Conservation (phyloP, 768 basidiomycete species). For the Nevesoporus exiguus region DNA sequence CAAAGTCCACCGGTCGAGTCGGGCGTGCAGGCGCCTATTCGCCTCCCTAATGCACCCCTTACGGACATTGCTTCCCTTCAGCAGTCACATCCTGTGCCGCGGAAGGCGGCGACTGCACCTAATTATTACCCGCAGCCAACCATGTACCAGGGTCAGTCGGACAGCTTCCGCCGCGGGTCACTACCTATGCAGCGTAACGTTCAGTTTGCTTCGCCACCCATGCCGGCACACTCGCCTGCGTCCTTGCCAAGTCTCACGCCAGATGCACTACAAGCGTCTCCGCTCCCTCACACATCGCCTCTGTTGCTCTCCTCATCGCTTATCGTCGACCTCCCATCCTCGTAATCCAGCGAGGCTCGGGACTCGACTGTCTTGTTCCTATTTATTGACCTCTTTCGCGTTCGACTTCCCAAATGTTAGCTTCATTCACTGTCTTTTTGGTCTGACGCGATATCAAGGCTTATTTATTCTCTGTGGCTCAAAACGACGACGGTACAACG, state of each 20-base stretch:
- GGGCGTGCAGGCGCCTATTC: conserved; percentile 47
- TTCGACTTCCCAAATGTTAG: conserved; percentile 7
- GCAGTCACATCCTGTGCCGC: conserved; percentile 31
- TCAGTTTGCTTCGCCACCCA: conserved; percentile 31
- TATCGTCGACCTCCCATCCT: conserved; percentile 19
- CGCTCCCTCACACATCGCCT: conserved; percentile 28
- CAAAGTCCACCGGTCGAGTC: conserved; percentile 49
- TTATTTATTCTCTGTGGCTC: conserved; percentile 32
- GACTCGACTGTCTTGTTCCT: conserved; percentile 17
- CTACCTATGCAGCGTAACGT: conserved; percentile 28
- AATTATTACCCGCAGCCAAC: conserved; percentile 33
- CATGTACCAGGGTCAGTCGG: conserved; percentile 29
- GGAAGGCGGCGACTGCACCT: conserved; percentile 33
- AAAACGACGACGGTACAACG: conserved; percentile 27
- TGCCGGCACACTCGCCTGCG: conserved; percentile 27
- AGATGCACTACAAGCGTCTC: conserved; percentile 25
- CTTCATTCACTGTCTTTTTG: conserved; percentile 11
- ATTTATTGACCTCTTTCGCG: conserved; percentile 31
- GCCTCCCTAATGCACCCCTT: conserved; percentile 70
- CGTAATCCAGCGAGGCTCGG: conserved; percentile 8
- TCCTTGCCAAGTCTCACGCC: conserved; percentile 26
- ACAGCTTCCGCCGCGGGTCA: conserved; percentile 30
- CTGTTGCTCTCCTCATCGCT: conserved; percentile 22
- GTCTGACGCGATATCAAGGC: conserved; percentile 22
- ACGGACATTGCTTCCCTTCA: conserved; percentile 61